Evolutionary conservation across 2,329 filamentous ascomycete species (phyloP), one percentile per base, ranked within the genome.

Genomic region (Arthrobotrys sphaeroides): DNA sequence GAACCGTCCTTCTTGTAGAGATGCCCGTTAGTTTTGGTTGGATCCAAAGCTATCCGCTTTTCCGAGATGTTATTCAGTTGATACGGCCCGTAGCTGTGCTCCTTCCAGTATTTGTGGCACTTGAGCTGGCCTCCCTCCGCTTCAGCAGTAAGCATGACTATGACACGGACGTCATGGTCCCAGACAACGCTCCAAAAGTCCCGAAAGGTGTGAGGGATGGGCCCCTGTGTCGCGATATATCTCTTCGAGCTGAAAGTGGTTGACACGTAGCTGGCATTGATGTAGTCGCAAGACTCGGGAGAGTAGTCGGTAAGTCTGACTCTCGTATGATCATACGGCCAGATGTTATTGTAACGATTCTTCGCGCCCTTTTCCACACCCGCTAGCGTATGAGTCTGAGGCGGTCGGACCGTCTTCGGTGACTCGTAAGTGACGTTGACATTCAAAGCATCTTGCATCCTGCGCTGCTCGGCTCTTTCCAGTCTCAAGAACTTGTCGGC

Each of bases 141-240:
- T 82, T 98, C 94, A 1, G 95, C 94, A 4, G 95, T 99, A 78
- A 99, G 86, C 90, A 97, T 98, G 78, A 98, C 94, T 77, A 99
- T 90, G 24, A 98, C 92, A 60, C 94, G 90, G 2, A 96, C 90
- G 81, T 98, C 94, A 82, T 98, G 92, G 81, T 98, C 94, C 95
- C 95, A 99, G 28, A 98, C 87, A 9, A 97, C 91, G 74, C 93
- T 94, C 95, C 95, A 99, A 81, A 99, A 99, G 82, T 99, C 95
- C 82, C 92, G 90, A 80, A 96, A 97, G 0, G 95, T 99, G 57
- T 92, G 90, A 18, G 95, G 95, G 38, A 98, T 87, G 7, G 95
- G 95, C 0, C 93, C 95, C 82, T 99, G 95, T 10, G 93, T 94
- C 55, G 94, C 94, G 82, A 99, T 98, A 81, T 99, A 99, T 43